These are phyloP conservation scores for Arabis alpina DNA, from an alignment of 345 rosid genomes.

Conservation along the genomic window DNA sequence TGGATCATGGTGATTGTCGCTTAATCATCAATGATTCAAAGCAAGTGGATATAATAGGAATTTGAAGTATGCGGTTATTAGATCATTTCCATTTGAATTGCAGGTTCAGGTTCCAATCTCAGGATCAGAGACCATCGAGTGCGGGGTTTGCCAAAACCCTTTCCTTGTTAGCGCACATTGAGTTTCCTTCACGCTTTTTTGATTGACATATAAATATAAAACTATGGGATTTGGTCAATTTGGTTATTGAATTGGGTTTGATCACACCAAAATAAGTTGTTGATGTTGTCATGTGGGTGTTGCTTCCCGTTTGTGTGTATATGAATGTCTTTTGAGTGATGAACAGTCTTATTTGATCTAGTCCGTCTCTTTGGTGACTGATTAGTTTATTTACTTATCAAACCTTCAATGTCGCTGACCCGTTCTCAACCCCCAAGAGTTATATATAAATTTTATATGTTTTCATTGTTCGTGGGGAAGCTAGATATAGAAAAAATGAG, in stretches of 20 bases:
- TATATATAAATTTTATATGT: neutral
- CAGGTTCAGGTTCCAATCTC: conserved; percentile 99
- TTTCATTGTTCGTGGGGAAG: conserved; percentile 1
- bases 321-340: conserved; percentile 38
- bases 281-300: conserved; percentile 24
- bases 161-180: conserved; percentile 92
- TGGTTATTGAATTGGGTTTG: conserved; percentile 33
- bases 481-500: too few relatives aligned
- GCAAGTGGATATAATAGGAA: conserved; percentile 6
- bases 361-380: conserved; percentile 10
- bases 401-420: conserved; percentile 3
- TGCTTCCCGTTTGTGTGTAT: conserved; percentile 35
- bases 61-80: conserved; percentile 15
- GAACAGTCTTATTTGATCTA: conserved; percentile 16
- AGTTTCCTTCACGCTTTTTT: conserved; percentile 31
- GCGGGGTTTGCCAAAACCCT: conserved; percentile 97
- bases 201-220: conserved; percentile 25
- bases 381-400: conserved; percentile 29
- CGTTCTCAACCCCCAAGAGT: neutral
- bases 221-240: conserved; percentile 25
- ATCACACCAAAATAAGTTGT: conserved; percentile 27
- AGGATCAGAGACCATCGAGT: conserved; percentile 98
- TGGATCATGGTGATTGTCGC: conserved; percentile 25
- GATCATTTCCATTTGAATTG: conserved; percentile 20
- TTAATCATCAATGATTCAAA: neutral